These are phyloP conservation scores for Brasenia schreberi DNA, from an alignment of 164 flowering plant species.

Conservation along the genomic window DNA sequence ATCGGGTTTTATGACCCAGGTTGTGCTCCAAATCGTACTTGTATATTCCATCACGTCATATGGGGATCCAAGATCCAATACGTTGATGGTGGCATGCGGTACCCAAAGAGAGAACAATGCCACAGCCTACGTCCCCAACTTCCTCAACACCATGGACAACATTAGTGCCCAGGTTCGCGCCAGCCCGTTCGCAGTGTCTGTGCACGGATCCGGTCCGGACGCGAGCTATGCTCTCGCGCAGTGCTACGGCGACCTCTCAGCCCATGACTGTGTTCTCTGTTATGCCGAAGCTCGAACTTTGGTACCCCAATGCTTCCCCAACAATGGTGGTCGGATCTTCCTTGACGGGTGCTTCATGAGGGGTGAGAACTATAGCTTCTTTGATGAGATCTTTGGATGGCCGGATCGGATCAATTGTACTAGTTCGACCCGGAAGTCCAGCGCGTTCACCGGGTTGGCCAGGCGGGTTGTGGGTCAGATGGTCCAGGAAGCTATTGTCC, in stretches of 20 bases:
- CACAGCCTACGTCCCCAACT: slow-evolving; percentile 44
- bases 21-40: neutral
- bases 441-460: slow-evolving; percentile 26
- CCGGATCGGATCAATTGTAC: slow-evolving; percentile 45
- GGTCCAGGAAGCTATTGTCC: slow-evolving; percentile 29
- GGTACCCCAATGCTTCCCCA: slow-evolving; percentile 8
- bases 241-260: slow-evolving; percentile 79
- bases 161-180: slow-evolving; percentile 46
- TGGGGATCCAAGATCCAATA: slow-evolving; percentile 58
- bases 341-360: slow-evolving; percentile 15
- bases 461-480: slow-evolving; percentile 37
- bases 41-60: slow-evolving; percentile 4
- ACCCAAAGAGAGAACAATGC: slow-evolving; percentile 39
- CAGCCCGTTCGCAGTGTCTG: slow-evolving; percentile 41
- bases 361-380: slow-evolving; percentile 16
- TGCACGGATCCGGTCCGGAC: slow-evolving; percentile 44
- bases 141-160: slow-evolving; percentile 58
- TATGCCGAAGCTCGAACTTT: slow-evolving; percentile 9
- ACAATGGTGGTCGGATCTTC: slow-evolving; percentile 9
- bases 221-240: slow-evolving; percentile 59
- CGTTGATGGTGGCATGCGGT: slow-evolving; percentile 22
- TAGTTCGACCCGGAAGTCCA: slow-evolving; percentile 25
- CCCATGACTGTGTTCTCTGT: slow-evolving; percentile 26
- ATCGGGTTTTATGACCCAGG: neutral
- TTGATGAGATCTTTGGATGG: slow-evolving; percentile 43